Evolutionary conservation across 2,329 filamentous ascomycete genomes (phyloP).

Genomic region (Zasmidium cellare): DNA sequence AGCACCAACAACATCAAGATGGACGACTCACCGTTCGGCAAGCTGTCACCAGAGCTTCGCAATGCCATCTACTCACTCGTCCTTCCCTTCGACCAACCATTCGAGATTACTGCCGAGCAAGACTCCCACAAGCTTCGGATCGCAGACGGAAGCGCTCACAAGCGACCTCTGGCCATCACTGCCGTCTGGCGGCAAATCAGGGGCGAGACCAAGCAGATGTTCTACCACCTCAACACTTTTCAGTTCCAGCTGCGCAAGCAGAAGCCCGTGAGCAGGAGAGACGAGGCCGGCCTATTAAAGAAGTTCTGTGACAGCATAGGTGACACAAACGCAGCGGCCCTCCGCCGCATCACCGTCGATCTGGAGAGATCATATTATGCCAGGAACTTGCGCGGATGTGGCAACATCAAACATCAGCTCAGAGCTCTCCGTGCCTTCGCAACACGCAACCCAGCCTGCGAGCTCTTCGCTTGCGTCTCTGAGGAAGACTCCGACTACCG

Average conservation of each 20-base stretch:
- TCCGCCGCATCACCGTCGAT: not conserved
- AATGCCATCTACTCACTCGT: not conserved
- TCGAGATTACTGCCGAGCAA: not conserved
- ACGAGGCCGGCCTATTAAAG: not conserved
- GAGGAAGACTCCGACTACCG: no score
- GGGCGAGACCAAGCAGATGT: not conserved
- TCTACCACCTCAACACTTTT: constrained; percentile 1
- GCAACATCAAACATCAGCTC: no score
- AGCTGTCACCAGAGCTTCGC: not conserved
- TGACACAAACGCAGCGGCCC: not conserved
- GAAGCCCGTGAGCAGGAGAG: not conserved
- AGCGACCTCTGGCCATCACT: not conserved
- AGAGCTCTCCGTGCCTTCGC: no score
- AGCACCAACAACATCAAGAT: not conserved
- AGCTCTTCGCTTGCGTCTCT: no score
- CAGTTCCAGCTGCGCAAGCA: not conserved
- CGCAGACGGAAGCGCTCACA: no score
- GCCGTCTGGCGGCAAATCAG: not conserved
- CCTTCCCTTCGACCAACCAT: not conserved
- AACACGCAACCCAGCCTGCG: no score
- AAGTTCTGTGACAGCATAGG: not conserved
- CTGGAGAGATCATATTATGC: not conserved
- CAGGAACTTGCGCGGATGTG: no score
- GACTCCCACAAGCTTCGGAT: not conserved
- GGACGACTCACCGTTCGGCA: not conserved